Evolutionary conservation across 257 asterid species (phyloP).

Genomic region (Sherardia arvensis): DNA sequence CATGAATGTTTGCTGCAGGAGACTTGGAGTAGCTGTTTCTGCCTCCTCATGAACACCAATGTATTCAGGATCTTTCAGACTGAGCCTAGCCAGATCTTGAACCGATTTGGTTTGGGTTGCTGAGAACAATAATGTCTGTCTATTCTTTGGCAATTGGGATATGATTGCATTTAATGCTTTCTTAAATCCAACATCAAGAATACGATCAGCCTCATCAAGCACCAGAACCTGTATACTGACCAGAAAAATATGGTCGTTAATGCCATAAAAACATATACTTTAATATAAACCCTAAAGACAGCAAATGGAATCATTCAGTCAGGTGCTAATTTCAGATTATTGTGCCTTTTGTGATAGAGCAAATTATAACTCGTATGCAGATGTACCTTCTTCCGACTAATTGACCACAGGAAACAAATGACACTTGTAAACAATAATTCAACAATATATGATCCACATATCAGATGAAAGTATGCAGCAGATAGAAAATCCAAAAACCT

Average conservation of each 20-base stretch:
- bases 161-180: slow-evolving; percentile 73
- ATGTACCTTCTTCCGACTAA: background rate
- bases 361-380: background rate
- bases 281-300: background rate
- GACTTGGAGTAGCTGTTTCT: slow-evolving; percentile 73
- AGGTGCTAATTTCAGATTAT: background rate
- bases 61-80: slow-evolving; percentile 96
- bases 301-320: background rate
- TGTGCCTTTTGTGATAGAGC: background rate
- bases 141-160: slow-evolving; percentile 78
- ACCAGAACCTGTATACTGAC: slow-evolving; percentile 71
- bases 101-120: slow-evolving; percentile 96
- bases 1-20: slow-evolving; percentile 72
- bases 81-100: slow-evolving; percentile 91
- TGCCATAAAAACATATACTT: background rate
- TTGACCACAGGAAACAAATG: background rate
- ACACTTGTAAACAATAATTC: too few relatives aligned
- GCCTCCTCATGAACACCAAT: slow-evolving; percentile 89
- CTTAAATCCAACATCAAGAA: slow-evolving; percentile 86
- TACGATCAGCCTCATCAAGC: slow-evolving; percentile 97
- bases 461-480: background rate
- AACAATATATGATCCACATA: background rate
- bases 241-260: slow-evolving; percentile 33
- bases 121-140: slow-evolving; percentile 84
- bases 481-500: background rate